Base-by-base conservation (phyloP, 2,329 filamentous ascomycete genomes). In the Pestalotiopsis fici region DNA sequence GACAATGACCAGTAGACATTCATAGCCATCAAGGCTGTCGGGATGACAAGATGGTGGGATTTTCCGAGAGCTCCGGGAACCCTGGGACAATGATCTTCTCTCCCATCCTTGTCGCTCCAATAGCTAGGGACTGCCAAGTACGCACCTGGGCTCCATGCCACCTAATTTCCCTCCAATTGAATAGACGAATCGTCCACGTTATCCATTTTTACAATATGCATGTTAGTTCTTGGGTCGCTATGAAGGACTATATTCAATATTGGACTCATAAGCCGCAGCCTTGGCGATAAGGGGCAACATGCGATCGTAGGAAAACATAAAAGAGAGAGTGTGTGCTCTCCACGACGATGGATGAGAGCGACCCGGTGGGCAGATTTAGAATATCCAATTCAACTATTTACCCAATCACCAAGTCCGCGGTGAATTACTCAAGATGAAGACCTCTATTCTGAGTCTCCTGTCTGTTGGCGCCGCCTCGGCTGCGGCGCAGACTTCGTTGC, bases 221-320 rank as follows among this genome's bases (percentile, higher is more conserved):
- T 60, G 57, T n/a, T 35, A 5, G 27, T 27, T 60, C 57, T 60
- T 60, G 57, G 57, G 27, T 60, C 57, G 21, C 15, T 15, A 35
- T 60, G n/a, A 35, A 60, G 28, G 11, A 60, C 15, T 18, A 31
- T 31, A 11, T 21, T 21, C n/a, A 60, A 31, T 60, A 31, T 21
- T 35, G 28, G 57, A 27, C 6, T 60, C 57, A 37, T 62, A 62
- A 62, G 59, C 59, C 59, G 35, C 59, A 62, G 59, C 59, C 59
- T 62, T 62, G 59, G 59, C 59, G 35, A 60, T 35, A 35, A 37
- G 28, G 57, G 28, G 27, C 31, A 4, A 31, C 57, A 60, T 31
- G 28, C 28, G 28, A 37, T 31, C 57, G 27, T 31, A 28, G 15
- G 28, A 21, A 35, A 37, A 39, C 57, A 60, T 60, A 60, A 60